These are phyloP conservation scores for Lunularia cruciata DNA, from an alignment of 225 moss, liverwort and hornwort species.

Conservation along the genomic window DNA sequence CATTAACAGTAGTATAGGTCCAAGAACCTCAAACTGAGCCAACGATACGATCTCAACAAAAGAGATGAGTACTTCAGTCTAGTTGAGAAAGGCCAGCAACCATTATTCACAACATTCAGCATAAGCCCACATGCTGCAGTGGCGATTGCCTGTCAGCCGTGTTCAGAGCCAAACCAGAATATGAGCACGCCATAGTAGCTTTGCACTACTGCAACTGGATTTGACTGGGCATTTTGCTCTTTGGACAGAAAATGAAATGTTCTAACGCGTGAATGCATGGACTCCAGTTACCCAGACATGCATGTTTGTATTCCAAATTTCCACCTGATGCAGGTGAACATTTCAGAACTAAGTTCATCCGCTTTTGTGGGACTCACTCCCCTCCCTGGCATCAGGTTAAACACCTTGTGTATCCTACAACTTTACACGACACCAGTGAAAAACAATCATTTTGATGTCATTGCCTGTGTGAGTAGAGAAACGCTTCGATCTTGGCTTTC, in stretches of 20 bases:
- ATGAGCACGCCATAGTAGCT: background rate
- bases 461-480: constrained; percentile 61
- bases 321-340: constrained; percentile 5
- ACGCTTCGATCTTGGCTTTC: constrained; percentile 78
- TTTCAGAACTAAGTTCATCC: constrained; percentile 13
- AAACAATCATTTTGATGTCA: constrained; percentile 19
- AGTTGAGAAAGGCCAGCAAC: constrained; percentile 24
- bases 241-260: constrained; percentile 7
- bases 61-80: background rate
- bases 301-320: background rate
- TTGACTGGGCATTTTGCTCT: constrained; percentile 8
- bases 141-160: constrained; percentile 11
- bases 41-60: constrained; percentile 1
- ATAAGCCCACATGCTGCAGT: constrained; percentile 19
- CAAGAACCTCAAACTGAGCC: background rate
- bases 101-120: constrained; percentile 34
- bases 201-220: background rate
- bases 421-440: constrained; percentile 25
- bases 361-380: background rate
- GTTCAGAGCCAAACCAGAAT: constrained; percentile 16
- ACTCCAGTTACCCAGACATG: constrained; percentile 7
- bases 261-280: background rate
- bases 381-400: constrained; percentile 5
- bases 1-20: background rate
- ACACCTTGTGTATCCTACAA: constrained; percentile 18